Evolutionary conservation across 2,329 filamentous ascomycete genomes (phyloP).

Genomic region (Pestalotiopsis sp.): DNA sequence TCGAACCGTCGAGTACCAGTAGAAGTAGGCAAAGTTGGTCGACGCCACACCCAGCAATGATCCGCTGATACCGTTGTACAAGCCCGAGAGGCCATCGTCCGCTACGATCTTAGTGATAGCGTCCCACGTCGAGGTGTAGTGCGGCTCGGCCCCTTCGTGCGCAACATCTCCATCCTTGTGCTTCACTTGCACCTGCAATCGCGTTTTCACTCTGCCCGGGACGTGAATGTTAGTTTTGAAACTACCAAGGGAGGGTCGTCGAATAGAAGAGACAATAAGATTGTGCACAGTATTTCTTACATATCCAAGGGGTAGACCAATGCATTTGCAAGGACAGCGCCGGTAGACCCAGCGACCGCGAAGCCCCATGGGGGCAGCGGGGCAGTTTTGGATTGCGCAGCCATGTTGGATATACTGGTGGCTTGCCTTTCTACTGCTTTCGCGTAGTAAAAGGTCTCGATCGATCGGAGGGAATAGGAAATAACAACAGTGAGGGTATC

Average conservation of each 20-base stretch:
- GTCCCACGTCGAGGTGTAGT: conserved; percentile 88
- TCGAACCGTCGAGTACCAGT: conserved; percentile 94
- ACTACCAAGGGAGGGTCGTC: background rate
- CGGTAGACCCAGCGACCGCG: conserved; percentile 88
- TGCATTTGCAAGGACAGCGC: conserved; percentile 92
- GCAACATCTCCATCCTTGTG: conserved; percentile 46
- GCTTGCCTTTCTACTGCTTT: background rate
- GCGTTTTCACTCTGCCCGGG: conserved; percentile 80
- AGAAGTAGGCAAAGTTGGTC: conserved; percentile 99
- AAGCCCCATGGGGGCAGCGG: conserved; percentile 88
- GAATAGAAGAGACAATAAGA: background rate
- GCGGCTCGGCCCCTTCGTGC: conserved; percentile 53
- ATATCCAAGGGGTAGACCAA: conserved; percentile 96
- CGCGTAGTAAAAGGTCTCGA: background rate
- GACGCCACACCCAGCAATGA: conserved; percentile 90
- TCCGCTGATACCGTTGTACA: conserved; percentile 88
- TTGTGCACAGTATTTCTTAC: conserved; percentile 55
- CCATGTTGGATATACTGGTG: conserved; percentile 39
- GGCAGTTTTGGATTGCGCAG: conserved; percentile 64
- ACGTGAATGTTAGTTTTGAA: conserved; percentile 17
- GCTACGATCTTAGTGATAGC: conserved; percentile 83
- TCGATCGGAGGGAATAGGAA: background rate
- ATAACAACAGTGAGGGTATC: background rate
- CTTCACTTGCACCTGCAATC: conserved; percentile 92
- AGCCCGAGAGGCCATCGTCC: conserved; percentile 76